Conservation (phyloP, 2,329 filamentous ascomycete genomes). For the Trichoderma brevicompactum region DNA sequence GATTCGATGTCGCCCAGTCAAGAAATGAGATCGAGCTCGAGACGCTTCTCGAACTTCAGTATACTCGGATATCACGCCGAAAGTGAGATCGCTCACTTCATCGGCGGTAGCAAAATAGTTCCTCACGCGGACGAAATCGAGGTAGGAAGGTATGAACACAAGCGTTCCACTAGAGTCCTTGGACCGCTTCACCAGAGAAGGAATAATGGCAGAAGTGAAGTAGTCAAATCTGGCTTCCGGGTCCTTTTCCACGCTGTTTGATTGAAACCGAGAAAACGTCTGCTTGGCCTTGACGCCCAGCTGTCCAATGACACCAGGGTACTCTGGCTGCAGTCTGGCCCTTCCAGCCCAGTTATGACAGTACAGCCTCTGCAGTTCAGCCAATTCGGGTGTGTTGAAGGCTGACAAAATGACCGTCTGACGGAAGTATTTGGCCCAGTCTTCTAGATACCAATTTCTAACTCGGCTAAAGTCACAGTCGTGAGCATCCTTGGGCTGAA, state of each 20-base stretch:
- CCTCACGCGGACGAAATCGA: constrained; percentile 91
- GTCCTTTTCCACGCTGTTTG: constrained; percentile 70
- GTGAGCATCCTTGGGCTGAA: constrained; percentile 85
- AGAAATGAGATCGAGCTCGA: constrained; percentile 84
- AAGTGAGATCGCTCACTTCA: constrained; percentile 54
- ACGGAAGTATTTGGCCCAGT: constrained; percentile 76
- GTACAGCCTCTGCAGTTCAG: constrained; percentile 73
- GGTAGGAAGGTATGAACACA: constrained; percentile 89
- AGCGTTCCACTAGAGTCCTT: constrained; percentile 71
- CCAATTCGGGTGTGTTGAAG: constrained; percentile 87
- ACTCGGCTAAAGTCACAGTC: constrained; percentile 94
- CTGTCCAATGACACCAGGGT: constrained; percentile 73
- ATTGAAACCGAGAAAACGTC: constrained; percentile 87
- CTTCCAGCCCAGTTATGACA: constrained; percentile 84
- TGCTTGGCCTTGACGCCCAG: constrained; percentile 75
- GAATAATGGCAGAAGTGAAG: constrained; percentile 81
- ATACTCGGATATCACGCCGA: constrained; percentile 90
- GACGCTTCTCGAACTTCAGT: constrained; percentile 77
- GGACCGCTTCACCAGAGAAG: constrained; percentile 70
- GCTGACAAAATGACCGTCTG: constrained; percentile 83
- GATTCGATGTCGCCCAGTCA: constrained; percentile 78
- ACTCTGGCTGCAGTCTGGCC: constrained; percentile 70
- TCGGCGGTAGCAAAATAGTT: constrained; percentile 84
- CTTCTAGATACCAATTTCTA: constrained; percentile 90
- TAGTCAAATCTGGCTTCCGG: constrained; percentile 90